Evolutionary conservation across 2,329 filamentous ascomycete species (phyloP).

Genomic region (Clarireedia paspali): DNA sequence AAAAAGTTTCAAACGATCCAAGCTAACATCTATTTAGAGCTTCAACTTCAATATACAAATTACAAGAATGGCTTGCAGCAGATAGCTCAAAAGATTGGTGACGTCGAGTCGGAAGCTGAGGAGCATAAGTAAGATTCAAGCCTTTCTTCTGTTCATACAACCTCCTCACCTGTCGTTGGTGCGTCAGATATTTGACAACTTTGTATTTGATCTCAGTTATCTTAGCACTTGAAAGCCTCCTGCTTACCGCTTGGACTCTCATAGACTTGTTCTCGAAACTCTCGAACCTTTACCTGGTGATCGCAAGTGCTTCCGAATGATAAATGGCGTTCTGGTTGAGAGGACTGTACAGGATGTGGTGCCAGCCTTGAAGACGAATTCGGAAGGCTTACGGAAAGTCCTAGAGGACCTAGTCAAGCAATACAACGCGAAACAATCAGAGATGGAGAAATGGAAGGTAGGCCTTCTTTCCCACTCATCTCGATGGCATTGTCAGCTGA

Average conservation of each 20-base stretch:
- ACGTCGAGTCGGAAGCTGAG: slow-evolving; percentile 94
- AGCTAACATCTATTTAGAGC: slow-evolving; percentile 44
- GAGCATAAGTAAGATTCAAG: slow-evolving; percentile 78
- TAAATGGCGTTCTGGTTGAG: slow-evolving; percentile 94
- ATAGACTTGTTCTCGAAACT: slow-evolving; percentile 88
- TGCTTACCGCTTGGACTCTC: slow-evolving; percentile 33
- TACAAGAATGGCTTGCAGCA: slow-evolving; percentile 78
- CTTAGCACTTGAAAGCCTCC: slow-evolving; percentile 19
- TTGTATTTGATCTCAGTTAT: not conserved
- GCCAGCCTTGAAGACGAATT: slow-evolving; percentile 85
- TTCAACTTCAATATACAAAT: slow-evolving; percentile 72
- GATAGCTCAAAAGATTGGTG: slow-evolving; percentile 91
- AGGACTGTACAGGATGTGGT: slow-evolving; percentile 88
- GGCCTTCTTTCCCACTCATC: slow-evolving; percentile 24
- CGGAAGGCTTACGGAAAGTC: slow-evolving; percentile 88
- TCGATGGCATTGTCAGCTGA: slow-evolving; percentile 12
- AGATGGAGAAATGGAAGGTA: slow-evolving; percentile 99
- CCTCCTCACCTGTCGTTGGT: not conserved
- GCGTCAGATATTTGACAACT: not conserved
- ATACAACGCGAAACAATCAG: slow-evolving; percentile 89
- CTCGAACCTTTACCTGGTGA: slow-evolving; percentile 73
- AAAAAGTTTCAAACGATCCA: not conserved
- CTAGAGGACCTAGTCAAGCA: slow-evolving; percentile 92
- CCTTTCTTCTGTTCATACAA: not conserved
- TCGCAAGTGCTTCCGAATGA: slow-evolving; percentile 97